Evolutionary conservation across 2,329 filamentous ascomycete genomes (phyloP), one percentile per base, ranked within the genome.

Genomic region (Orbilia ellipsospora): DNA sequence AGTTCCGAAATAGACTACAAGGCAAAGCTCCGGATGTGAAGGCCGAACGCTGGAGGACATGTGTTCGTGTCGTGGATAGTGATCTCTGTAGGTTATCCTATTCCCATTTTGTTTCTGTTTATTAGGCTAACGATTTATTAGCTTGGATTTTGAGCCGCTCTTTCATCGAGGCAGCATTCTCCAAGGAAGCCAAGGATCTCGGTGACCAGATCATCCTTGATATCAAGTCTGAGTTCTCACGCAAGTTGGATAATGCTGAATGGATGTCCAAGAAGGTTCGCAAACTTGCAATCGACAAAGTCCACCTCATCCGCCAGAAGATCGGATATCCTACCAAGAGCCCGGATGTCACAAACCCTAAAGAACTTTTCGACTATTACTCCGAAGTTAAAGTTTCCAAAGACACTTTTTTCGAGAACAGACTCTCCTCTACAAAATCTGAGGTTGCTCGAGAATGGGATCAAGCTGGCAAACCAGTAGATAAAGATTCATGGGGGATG

Each of bases 181-280:
- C 89, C 0, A 85, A 89, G 12, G 86, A 88, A 18, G 89, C 89
- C 0, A 90, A 91, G 80, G 82, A 87, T 2, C 87, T 91, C 54
- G 89, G 89, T 15, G 88, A 92, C 70, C 85, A 88, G 64, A 89
- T 93, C 78, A 87, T 92, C n/a, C 86, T 86, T 8, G 88, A 91
- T 77, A 90, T 93, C 80, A 91, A 90, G 81, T 84, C 86, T 15
- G 85, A 88, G 18, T 92, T 92, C 78, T 85, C 87, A 2, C 85
- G 87, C 68, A 90, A 87, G 72, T 82, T 92, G 54, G 84, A 86
- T 42, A 81, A 83, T 1, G 87, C 88, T 0, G 82, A 85, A 15
- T 92, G 90, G 90, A 90, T 91, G 86, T 87, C 88, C 51, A 82
- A 87, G 1, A 84, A 87, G 52, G 88, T 89, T 18, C 86, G 86